phyloP scores from a whole-genome alignment of 1,284 basidiomycete genomes.

The Neonothopanus nambi region DNA sequence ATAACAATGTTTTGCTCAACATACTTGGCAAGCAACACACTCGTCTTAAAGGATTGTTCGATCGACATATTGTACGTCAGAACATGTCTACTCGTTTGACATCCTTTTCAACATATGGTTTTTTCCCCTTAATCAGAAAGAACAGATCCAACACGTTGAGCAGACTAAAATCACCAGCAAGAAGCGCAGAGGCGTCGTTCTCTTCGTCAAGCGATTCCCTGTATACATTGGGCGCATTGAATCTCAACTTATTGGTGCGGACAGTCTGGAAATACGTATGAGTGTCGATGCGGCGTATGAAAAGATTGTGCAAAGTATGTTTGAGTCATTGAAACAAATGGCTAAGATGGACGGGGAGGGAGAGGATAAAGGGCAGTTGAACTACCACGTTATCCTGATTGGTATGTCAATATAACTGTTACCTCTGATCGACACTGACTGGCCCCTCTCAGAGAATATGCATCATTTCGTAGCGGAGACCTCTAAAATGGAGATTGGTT shows the following conservation, averaged over 20 bases:
- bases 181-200: conserved; percentile 91
- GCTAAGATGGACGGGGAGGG: conserved; percentile 88
- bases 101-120: conserved; percentile 10
- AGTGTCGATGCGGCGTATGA: conserved; percentile 87
- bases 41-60: conserved; percentile 71
- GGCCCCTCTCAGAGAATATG: conserved; percentile 80
- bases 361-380: conserved; percentile 95
- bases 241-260: conserved; percentile 78
- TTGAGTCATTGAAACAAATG: conserved; percentile 92
- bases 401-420: conserved; percentile 52
- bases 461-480: conserved; percentile 88
- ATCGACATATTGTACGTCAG: conserved; percentile 76
- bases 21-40: conserved; percentile 82
- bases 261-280: conserved; percentile 76
- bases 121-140: conserved; percentile 61
- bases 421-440: background rate
- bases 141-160: conserved; percentile 90
- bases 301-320: conserved; percentile 85
- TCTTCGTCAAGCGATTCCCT: conserved; percentile 93
- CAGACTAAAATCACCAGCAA: conserved; percentile 89
- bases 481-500: conserved; percentile 65
- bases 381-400: conserved; percentile 94
- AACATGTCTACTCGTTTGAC: background rate
- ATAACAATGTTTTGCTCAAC: conserved; percentile 73
- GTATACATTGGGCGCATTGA: conserved; percentile 86